Evolutionary conservation across 2,329 filamentous ascomycete species (phyloP), one percentile per base, ranked within the genome.

Genomic region (Falciphora oryzae): DNA sequence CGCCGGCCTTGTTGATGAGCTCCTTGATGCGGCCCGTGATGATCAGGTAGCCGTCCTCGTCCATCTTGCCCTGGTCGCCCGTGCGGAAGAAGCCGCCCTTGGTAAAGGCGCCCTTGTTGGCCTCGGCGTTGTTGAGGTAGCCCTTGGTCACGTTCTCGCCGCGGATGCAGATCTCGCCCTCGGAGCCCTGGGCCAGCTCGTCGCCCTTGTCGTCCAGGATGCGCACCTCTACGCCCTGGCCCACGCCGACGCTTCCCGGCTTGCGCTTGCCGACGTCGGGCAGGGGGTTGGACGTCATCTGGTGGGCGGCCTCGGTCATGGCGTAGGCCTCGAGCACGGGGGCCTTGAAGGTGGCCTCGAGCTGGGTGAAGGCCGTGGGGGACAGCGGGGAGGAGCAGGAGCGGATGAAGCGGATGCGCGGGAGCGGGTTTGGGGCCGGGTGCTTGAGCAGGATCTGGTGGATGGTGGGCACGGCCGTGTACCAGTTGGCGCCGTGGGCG

Each of bases 11-110:
- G 78, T 93, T 93, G 81, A 96, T 96, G 63, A 96, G 81, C 77
- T 96, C 92, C 82, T 96, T 96, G 78, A 96, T 96, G 63, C 92
- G 84, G n/a, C 92, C 92, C 0, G 92, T 96, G 76, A 96, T 94
- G 72, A 91, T 83, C 14, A 96, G 80, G 73, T 95, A 96, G 66
- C 91, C 91, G 69, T 95, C 90, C 65, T 85, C 78, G 71, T 96
- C 92, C 73, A 86, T 83, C 77, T 89, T 90, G 62, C 92, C 92
- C 76, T 96, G 91, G 73, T 96, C 92, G 7, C 92, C 92, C 0
- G 92, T 96, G 70, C 92, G 85, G 84, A 96, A 96, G 79, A 91
- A 96, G 13, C 91, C 89, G n/a, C 81, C 81, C 68, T 84, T 81
- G 32, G 89, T 90, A 76, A 92, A 95, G 0, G 90, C 87, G 10